Percentiles rank a stretch among this genome's conserved stretches.
phyloP scores from a whole-genome alignment of 345 rosid genomes.

The Pistacia atlantica region DNA sequence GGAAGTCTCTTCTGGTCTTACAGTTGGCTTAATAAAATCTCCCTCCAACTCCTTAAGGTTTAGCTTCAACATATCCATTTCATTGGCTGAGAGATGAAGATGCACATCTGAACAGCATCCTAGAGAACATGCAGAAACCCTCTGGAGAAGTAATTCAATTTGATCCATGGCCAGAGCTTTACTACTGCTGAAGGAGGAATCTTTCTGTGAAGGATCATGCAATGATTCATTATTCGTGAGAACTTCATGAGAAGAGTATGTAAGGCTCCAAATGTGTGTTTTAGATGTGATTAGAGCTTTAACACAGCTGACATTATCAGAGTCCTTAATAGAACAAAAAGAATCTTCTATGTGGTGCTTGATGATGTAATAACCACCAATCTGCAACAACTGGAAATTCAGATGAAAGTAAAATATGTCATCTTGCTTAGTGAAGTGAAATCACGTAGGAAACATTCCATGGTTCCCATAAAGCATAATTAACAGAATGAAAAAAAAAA shows the following conservation, averaged over 20 bases:
- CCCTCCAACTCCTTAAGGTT: slow-evolving; percentile 42
- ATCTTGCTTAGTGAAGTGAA: background rate
- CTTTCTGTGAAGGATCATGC: slow-evolving; percentile 27
- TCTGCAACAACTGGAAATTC: slow-evolving; percentile 68
- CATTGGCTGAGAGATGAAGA: slow-evolving; percentile 51
- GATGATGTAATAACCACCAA: slow-evolving; percentile 68
- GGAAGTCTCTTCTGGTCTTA: slow-evolving; percentile 29
- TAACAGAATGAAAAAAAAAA: slow-evolving; percentile 1
- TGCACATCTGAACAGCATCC: slow-evolving; percentile 49
- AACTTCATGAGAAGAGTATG: slow-evolving; percentile 47
- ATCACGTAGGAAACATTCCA: background rate
- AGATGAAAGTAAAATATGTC: slow-evolving; percentile 21
- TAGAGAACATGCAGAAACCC: slow-evolving; percentile 20
- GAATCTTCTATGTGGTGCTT: slow-evolving; percentile 54
- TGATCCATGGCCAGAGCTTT: slow-evolving; percentile 27
- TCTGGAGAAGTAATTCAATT: slow-evolving; percentile 23
- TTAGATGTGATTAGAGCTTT: slow-evolving; percentile 47
- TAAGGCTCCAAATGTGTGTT: slow-evolving; percentile 54
- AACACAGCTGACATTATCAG: slow-evolving; percentile 27
- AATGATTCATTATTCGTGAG: slow-evolving; percentile 25
- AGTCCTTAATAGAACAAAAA: slow-evolving; percentile 41
- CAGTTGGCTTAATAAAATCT: slow-evolving; percentile 30
- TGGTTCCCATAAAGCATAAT: background rate
- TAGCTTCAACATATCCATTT: slow-evolving; percentile 33
- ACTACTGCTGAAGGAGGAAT: slow-evolving; percentile 27